These are phyloP conservation scores for Peronosclerospora sorghi DNA, from an alignment of 352 stramenopile species.

Conservation along the genomic window DNA sequence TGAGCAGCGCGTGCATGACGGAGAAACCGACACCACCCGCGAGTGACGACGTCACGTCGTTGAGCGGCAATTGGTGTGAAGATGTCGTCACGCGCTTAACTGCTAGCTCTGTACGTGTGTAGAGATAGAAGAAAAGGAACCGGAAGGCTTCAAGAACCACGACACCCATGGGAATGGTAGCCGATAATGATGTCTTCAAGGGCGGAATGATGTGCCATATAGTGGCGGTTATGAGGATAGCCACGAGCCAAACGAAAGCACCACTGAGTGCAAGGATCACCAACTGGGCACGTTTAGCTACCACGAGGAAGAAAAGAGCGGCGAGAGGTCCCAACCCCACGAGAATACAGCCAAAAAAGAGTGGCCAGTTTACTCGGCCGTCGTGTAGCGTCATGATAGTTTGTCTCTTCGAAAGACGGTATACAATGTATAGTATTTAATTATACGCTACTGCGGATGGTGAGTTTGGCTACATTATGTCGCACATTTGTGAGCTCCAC, in stretches of 20 bases:
- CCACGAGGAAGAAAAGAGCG: conserved; percentile 68
- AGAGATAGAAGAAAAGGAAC: conserved; percentile 61
- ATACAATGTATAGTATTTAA: no score
- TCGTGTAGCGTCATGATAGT: conserved; percentile 53
- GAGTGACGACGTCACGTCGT: conserved; percentile 74
- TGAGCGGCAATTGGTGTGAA: conserved; percentile 70
- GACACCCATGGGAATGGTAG: conserved; percentile 60
- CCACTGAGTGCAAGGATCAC: conserved; percentile 72
- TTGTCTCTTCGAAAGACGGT: no score
- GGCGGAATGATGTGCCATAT: conserved; percentile 68
- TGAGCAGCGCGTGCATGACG: conserved; percentile 76
- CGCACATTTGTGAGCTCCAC: no score
- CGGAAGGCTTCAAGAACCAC: conserved; percentile 65
- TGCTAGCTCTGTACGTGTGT: conserved; percentile 59
- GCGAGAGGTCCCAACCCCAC: conserved; percentile 62
- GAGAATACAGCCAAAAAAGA: conserved; percentile 77
- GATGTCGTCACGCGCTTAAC: conserved; percentile 70
- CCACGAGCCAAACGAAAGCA: conserved; percentile 75
- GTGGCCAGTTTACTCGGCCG: conserved; percentile 69
- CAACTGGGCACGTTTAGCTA: conserved; percentile 73
- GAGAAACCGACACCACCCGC: conserved; percentile 70
- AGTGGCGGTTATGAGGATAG: conserved; percentile 64
- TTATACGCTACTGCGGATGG: no score
- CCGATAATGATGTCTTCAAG: conserved; percentile 60
- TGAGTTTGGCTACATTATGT: no score